Base-by-base conservation (phyloP, 352 stramenopile genomes). In the Globisporangium uncinulatum region DNA sequence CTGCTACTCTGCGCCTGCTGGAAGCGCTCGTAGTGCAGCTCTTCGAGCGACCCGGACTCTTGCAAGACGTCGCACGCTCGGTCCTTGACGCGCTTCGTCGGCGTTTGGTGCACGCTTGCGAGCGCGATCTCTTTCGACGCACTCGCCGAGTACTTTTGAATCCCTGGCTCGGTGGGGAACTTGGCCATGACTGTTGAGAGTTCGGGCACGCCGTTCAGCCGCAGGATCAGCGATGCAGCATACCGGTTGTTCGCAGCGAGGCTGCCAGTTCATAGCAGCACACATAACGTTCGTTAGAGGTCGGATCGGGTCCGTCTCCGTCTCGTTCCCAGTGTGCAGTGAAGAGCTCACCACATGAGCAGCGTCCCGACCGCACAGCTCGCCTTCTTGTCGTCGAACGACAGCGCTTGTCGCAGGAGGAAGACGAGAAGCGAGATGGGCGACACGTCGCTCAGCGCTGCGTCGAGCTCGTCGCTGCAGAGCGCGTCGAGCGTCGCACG, bases 311-410 rank as follows among this genome's bases (percentile, higher is more conserved):
- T 29, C 24, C 24, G 24, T 29, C 24, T 29, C 24, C 24, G 24
- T 29, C 24, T 29, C 34, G 34, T 39, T 13, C 34, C 34, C 34
- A 39, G 34, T 45, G 2, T n/a, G 44, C 2, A 10, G 31, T 1
- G n/a, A 5, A 1, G 17, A 44, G 24, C 68, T 21, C 70, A 87
- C 76, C 83, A 91, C 69, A 93, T 77, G 8, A 91, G 63, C 47
- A 93, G 69, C 11, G 76, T 89, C 6, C 74, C 82, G 14, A 87
- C 73, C 3, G 83, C 83, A 60, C 83, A 93, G 21, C 73, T 81
- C 29, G 79, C 81, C 57, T 93, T 93, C 59, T 89, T 89, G 67
- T 91, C 83, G 37, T 93, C 83, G 29, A 85, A 75, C 43, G 76
- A 80, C 0, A 91, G 75, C 7, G 70, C 74, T 61, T 93, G 83